Evolutionary conservation across 2,329 filamentous ascomycete genomes (phyloP), one percentile per base, ranked within the genome.

Genomic region (Colletotrichum australisinense): DNA sequence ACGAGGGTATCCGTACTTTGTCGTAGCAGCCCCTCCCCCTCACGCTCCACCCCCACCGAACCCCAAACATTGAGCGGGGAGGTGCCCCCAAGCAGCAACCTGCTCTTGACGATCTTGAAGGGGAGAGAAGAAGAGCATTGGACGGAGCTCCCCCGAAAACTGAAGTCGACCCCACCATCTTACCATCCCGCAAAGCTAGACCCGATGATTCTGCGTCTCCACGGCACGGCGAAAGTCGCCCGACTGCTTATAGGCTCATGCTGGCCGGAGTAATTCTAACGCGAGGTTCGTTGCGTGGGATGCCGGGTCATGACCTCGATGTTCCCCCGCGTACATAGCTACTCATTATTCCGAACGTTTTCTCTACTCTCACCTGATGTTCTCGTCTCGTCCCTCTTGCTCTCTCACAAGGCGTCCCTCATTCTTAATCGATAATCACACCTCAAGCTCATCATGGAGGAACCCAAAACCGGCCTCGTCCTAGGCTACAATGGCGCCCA

Each of bases 401-500:
- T 52, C n/a, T 42, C 42, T 32, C 22, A 24, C 22, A 49, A 58
- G 35, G 32, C 35, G 42, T 46, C 16, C 7, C 38, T n/a, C 22
- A 7, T 49, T 30, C 28, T 7, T 32, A 5, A 24, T 12, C 53
- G 14, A 7, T 62, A 6, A n/a, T 35, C 5, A 7, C 19, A 26
- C 55, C 16, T 16, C 16, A 46, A 46, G 16, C 35, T 46, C 42
- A 62, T 24, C 11, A 73, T 73, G 71, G 71, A 73, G 22, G 67
- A 73, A 57, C 67, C 73, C 53, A 70, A 69, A 35, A 75, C 67
- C 32, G 74, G 74, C 56, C 74, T 75, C 30, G 81, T 85, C 32
- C 83, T 91, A 6, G 88, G 88, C 76, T 90, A 90, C 78, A 76
- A 84, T 74, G 84, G 81, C 72, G 77, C 81, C n/a, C 89, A 91